Conservation (phyloP, 73 alveolate genomes). For the Strombidium stylifer region DNA sequence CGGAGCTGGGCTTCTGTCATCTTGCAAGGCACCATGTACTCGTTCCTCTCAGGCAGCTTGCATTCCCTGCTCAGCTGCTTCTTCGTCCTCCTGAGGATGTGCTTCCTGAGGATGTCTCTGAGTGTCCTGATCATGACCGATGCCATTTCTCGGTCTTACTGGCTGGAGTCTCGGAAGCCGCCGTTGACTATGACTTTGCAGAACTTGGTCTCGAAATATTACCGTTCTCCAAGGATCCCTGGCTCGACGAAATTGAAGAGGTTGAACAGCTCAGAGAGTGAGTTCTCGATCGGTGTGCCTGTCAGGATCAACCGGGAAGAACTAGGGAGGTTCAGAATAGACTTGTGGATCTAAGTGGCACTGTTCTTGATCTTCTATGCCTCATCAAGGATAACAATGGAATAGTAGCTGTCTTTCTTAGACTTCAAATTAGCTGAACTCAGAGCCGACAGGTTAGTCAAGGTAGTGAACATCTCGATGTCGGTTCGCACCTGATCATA, state of each 20-base stretch:
- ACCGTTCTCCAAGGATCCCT: conserved; percentile 64
- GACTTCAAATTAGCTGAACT: no score
- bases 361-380: conserved; percentile 94
- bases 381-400: conserved; percentile 90
- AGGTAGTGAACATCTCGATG: conserved; percentile 16
- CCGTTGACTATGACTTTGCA: conserved; percentile 68
- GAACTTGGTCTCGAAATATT: conserved; percentile 51
- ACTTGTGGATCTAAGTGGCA: conserved; percentile 55
- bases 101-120: conserved; percentile 58
- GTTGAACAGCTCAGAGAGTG: conserved; percentile 69
- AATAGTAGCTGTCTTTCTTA: conserved; percentile 27
- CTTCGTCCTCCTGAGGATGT: conserved; percentile 76
- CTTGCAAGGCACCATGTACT: conserved; percentile 63
- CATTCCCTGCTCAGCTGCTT: conserved; percentile 47
- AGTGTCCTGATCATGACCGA: conserved; percentile 50
- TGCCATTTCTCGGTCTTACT: conserved; percentile 53
- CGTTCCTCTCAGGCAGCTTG: conserved; percentile 60
- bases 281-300: conserved; percentile 64
- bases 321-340: conserved; percentile 68
- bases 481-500: conserved; percentile 63
- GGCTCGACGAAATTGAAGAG: conserved; percentile 76
- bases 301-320: conserved; percentile 84
- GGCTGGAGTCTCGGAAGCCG: conserved; percentile 55
- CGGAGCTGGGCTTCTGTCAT: conserved; percentile 53
- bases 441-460: no score